These are phyloP conservation scores for Excoecaria agallocha DNA, from an alignment of 345 rosid genomes.

Conservation along the genomic window DNA sequence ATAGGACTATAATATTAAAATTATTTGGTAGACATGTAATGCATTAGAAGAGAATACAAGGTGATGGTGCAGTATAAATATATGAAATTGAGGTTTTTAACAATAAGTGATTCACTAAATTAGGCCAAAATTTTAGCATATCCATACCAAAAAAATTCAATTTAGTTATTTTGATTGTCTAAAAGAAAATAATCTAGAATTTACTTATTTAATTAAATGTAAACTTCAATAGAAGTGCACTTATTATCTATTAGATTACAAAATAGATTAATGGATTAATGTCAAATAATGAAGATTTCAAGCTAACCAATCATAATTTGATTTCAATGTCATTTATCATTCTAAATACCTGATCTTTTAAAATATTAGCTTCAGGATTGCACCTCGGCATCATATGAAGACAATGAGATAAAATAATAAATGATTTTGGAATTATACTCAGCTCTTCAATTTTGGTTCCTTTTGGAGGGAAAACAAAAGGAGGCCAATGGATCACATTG, in stretches of 20 bases:
- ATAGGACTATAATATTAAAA: no score
- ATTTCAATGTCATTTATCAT: neutral
- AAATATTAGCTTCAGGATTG: constrained; percentile 74
- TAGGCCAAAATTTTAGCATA: no score
- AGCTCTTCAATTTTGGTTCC: constrained; percentile 92
- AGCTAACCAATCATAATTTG: neutral
- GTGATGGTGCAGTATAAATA: neutral
- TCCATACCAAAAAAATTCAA: no score
- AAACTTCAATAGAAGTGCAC: no score
- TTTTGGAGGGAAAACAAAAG: constrained; percentile 41
- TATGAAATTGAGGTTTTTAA: neutral
- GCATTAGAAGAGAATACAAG: no score
- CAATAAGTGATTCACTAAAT: neutral
- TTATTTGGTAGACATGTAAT: no score
- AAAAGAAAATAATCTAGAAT: no score
- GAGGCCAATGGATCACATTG: neutral
- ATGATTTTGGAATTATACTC: constrained; percentile 69
- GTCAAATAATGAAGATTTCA: neutral
- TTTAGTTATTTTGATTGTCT: no score
- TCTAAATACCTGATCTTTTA: constrained; percentile 80
- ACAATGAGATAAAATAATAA: constrained; percentile 75
- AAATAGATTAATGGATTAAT: neutral
- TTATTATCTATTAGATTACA: neutral
- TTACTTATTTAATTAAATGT: no score
- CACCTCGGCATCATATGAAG: constrained; percentile 95